These are phyloP conservation scores for Metarhizium album DNA, from an alignment of 2,329 filamentous ascomycete genomes.

Conservation along the genomic window DNA sequence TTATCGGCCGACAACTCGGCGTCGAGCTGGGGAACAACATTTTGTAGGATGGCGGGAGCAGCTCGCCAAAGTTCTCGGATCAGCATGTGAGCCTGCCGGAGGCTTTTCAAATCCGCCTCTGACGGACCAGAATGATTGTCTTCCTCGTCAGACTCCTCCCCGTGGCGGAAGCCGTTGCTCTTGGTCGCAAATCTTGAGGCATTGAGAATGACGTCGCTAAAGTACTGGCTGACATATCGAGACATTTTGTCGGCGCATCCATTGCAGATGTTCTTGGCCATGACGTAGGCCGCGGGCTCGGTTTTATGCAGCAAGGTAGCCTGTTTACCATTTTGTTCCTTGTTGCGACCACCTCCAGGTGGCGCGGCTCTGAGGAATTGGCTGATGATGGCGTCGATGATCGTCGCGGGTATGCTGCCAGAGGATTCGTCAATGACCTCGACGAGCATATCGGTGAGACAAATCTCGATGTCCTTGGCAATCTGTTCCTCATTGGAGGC, in stretches of 20 bases:
- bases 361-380: constrained; percentile 88
- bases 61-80: constrained; percentile 91
- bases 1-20: constrained; percentile 88
- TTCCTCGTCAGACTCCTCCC: constrained; percentile 56
- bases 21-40: constrained; percentile 89
- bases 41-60: constrained; percentile 75
- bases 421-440: constrained; percentile 79
- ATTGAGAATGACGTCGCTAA: constrained; percentile 91
- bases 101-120: constrained; percentile 75
- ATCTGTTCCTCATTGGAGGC: constrained; percentile 68
- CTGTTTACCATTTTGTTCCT: constrained; percentile 62
- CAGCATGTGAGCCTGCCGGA: constrained; percentile 79
- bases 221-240: constrained; percentile 88
- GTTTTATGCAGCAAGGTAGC: constrained; percentile 77
- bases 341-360: constrained; percentile 49
- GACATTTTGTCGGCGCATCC: constrained; percentile 88
- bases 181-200: constrained; percentile 53
- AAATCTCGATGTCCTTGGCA: constrained; percentile 86
- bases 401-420: constrained; percentile 60
- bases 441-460: constrained; percentile 77
- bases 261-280: constrained; percentile 92
- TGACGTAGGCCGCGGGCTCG: constrained; percentile 85
- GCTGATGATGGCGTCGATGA: constrained; percentile 87
- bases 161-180: constrained; percentile 45
- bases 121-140: constrained; percentile 51